phyloP scores from a whole-genome alignment of 192 early-diverging fungal genomes.

The Dispira parvispora region DNA sequence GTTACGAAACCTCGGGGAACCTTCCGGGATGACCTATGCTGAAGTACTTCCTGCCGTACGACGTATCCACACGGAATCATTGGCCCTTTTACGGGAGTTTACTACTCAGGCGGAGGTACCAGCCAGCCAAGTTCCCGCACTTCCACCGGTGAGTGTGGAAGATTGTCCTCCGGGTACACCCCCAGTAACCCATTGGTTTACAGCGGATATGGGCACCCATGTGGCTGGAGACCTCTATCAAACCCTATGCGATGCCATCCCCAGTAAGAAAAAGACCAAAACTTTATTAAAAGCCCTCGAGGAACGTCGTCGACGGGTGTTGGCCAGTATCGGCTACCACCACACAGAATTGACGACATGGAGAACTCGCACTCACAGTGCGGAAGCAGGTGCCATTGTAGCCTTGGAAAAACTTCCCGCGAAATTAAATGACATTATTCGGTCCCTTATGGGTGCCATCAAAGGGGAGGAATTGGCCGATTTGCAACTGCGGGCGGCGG shows the following conservation, averaged over 20 bases:
- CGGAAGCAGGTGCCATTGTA: constrained; percentile 65
- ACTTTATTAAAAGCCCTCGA: constrained; percentile 16
- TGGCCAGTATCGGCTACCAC: constrained; percentile 43
- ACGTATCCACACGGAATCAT: not conserved
- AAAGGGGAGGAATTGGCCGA: constrained; percentile 40
- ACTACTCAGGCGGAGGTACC: not conserved
- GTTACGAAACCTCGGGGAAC: not conserved
- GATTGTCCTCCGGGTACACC: not conserved
- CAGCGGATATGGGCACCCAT: constrained; percentile 33
- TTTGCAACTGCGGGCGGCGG: constrained; percentile 37
- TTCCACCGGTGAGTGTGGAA: not conserved
- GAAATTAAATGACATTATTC: constrained; percentile 71
- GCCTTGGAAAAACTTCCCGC: constrained; percentile 56
- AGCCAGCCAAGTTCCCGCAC: not conserved
- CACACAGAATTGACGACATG: constrained; percentile 48
- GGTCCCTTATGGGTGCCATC: constrained; percentile 72
- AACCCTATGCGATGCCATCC: not conserved
- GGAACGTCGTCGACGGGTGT: constrained; percentile 45
- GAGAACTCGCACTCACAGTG: constrained; percentile 37
- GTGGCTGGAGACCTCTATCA: constrained; percentile 22
- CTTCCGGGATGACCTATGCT: not conserved
- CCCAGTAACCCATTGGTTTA: constrained; percentile 23
- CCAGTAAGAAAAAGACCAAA: not conserved
- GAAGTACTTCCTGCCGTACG: not conserved
- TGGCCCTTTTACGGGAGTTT: not conserved